Evolutionary conservation across 2,329 filamentous ascomycete genomes (phyloP).

Genomic region (Dothiorella sarmentorum): DNA sequence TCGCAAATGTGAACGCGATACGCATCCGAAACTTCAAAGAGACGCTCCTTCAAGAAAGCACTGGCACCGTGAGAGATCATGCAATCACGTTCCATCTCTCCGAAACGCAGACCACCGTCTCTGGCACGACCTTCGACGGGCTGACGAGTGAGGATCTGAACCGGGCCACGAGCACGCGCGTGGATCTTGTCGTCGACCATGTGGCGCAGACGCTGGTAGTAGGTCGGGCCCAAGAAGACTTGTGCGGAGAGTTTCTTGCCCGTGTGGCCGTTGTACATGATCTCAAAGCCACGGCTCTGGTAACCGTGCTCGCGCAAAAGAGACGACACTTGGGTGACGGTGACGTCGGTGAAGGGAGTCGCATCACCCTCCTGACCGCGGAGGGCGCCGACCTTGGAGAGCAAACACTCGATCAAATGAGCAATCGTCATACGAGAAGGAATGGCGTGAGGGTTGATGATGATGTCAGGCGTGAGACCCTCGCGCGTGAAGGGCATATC

Average conservation of each 20-base stretch:
- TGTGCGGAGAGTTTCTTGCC: constrained; percentile 90
- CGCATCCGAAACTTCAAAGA: constrained; percentile 96
- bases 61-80: constrained; percentile 99
- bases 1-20: constrained; percentile 98
- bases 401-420: constrained; percentile 97
- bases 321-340: constrained; percentile 86
- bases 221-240: constrained; percentile 95
- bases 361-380: constrained; percentile 96
- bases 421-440: constrained; percentile 99
- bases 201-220: constrained; percentile 96
- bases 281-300: constrained; percentile 93
- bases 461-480: constrained; percentile 88
- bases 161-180: constrained; percentile 91
- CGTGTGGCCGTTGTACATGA: constrained; percentile 99
- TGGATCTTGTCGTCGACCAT: constrained; percentile 99
- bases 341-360: constrained; percentile 96
- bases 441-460: constrained; percentile 99
- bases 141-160: constrained; percentile 95
- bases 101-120: constrained; percentile 97
- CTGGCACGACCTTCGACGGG: constrained; percentile 97
- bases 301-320: constrained; percentile 87
- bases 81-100: constrained; percentile 99
- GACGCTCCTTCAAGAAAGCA: constrained; percentile 91
- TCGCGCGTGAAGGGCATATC: constrained; percentile 98
- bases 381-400: constrained; percentile 91